A percentile compares a stretch with the other conserved stretches of the same genome.
These are phyloP conservation scores for Schizosaccharomyces osmophilus DNA, from an alignment of 805 yeast genomes.

Conservation along the genomic window DNA sequence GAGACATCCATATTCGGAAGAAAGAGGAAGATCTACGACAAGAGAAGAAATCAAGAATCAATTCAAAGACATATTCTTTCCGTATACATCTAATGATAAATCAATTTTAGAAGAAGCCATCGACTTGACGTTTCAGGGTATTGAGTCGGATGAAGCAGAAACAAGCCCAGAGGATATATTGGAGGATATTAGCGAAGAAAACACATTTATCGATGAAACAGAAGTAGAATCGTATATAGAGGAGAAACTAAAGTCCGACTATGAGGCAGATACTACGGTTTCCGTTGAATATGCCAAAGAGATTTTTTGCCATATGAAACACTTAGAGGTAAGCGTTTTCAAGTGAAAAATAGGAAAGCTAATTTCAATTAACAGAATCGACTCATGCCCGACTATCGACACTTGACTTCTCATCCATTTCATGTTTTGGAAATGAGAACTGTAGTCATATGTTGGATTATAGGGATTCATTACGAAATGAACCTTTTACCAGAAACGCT, in stretches of 20 bases:
- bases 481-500: conserved; percentile 77
- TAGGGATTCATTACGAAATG: conserved; percentile 73
- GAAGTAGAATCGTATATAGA: neutral
- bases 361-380: neutral
- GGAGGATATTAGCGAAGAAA: neutral
- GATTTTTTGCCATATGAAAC: neutral
- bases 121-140: neutral
- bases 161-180: too few species aligned
- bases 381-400: neutral
- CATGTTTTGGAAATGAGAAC: conserved; percentile 29
- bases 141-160: too few species aligned
- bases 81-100: too few species aligned
- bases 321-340: neutral
- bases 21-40: too few species aligned
- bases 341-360: neutral
- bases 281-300: neutral
- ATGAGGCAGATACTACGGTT: neutral
- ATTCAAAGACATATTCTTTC: too few species aligned
- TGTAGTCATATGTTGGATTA: conserved; percentile 78
- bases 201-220: neutral
- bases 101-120: neutral
- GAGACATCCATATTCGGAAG: too few species aligned
- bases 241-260: neutral
- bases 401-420: neutral
- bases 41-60: too few species aligned